Conservation (phyloP, 352 stramenopile genomes). For the Phytophthora cryptogea region DNA sequence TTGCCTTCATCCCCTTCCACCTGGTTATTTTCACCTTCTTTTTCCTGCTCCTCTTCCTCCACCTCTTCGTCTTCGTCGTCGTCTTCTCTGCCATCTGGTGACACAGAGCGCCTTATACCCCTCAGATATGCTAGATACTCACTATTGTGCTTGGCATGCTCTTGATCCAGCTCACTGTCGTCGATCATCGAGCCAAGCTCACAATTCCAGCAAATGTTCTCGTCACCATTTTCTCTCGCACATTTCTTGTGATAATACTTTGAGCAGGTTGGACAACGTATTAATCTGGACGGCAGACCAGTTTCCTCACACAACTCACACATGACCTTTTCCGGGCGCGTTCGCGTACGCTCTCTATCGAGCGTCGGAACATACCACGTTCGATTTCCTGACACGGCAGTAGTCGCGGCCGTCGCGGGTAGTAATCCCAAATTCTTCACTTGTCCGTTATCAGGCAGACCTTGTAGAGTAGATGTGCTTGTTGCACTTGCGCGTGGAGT, state of each 20-base stretch:
- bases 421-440: background rate
- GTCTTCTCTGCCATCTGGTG: slow-evolving; percentile 11
- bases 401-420: background rate
- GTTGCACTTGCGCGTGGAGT: slow-evolving; percentile 10
- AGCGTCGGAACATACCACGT: slow-evolving; percentile 25
- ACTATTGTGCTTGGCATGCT: slow-evolving; percentile 43
- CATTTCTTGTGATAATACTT: slow-evolving; percentile 81
- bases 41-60: slow-evolving; percentile 2
- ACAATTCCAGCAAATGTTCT: slow-evolving; percentile 77
- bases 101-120: slow-evolving; percentile 36
- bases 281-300: slow-evolving; percentile 37
- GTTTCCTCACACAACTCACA: slow-evolving; percentile 69
- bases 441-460: background rate
- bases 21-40: background rate
- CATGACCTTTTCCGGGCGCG: slow-evolving; percentile 44
- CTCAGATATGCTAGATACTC: slow-evolving; percentile 58
- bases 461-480: background rate
- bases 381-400: slow-evolving; percentile 11
- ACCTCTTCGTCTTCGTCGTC: slow-evolving; percentile 10
- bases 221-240: slow-evolving; percentile 71
- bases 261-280: slow-evolving; percentile 49
- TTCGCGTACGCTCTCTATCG: slow-evolving; percentile 28
- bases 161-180: slow-evolving; percentile 69
- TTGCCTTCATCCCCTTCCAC: slow-evolving; percentile 3
- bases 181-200: slow-evolving; percentile 78